These are phyloP conservation scores for Curvularia hawaiiensis DNA, from an alignment of 2,329 filamentous ascomycete species.

Conservation along the genomic window DNA sequence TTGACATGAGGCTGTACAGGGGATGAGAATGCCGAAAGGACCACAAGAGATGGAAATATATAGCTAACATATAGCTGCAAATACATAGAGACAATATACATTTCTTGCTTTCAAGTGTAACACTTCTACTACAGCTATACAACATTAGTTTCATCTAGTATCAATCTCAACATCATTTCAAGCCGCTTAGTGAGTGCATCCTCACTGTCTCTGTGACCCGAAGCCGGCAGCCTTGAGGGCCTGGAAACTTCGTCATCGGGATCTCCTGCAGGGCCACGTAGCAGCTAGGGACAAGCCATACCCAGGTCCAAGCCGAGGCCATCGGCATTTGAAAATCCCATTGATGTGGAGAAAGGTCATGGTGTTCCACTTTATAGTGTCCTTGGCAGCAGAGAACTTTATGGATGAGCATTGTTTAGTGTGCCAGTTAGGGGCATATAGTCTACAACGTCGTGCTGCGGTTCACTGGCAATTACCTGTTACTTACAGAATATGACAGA, in stretches of 20 bases:
- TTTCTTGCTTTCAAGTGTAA: not conserved
- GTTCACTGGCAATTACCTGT: too few species aligned
- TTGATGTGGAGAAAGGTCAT: not conserved
- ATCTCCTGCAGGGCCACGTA: not conserved
- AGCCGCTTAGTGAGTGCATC: not conserved
- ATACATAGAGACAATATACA: not conserved
- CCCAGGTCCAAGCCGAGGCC: not conserved
- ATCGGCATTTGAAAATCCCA: not conserved
- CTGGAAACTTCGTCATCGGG: not conserved
- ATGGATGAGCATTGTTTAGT: not conserved
- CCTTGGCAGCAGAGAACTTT: not conserved
- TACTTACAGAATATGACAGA: not conserved
- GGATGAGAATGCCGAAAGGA: not conserved
- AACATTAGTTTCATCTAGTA: not conserved
- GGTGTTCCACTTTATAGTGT: not conserved
- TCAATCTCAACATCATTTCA: not conserved
- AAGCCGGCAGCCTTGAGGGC: not conserved
- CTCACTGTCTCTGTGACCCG: too few species aligned
- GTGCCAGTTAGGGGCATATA: not conserved
- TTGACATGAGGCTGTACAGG: not conserved
- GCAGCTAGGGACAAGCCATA: not conserved
- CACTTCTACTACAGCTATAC: not conserved
- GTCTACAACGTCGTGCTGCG: not conserved
- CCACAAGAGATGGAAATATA: not conserved
- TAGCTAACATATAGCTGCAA: not conserved